Evolutionary conservation across 1,139 yeast species (phyloP), one percentile per base, ranked within the genome.

Genomic region (Barnettozyma hawaiiensis): DNA sequence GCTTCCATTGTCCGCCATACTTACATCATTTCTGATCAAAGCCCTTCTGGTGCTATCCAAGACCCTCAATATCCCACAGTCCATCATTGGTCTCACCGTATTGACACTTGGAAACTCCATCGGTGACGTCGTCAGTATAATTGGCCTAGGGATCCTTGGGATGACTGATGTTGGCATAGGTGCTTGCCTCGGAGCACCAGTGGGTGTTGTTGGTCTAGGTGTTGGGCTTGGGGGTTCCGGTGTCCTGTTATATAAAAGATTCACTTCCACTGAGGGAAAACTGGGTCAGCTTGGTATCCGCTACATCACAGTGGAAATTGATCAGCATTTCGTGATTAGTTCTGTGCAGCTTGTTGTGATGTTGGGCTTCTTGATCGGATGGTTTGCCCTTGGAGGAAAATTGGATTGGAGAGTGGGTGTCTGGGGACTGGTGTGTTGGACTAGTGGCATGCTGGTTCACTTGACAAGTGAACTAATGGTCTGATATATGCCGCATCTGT

Each of bases 111-210:
- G 98, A 2, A 92, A 90, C 59, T 89, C 96, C 0, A 67, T 86
- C 4, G 97, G 97, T 5, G 98, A 92, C 56, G 67, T 90, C 39
- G 79, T 90, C 1, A 83, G 97, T 0, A 87, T 90, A 55, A 65
- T 83, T 32, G 85, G 95, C 0, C 77, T 92, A 31, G 90, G 96
- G 1, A 70, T 69, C 46, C 75, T 86, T 73, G 96, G 96, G 0
- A 81, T 80, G 65, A 87, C 96, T 0, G 71, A 84, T 43, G 85
- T 90, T 85, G 97, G 97, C 0, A 70, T 92, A 31, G 85, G 94
- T 22, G 97, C 97, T 0, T 89, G 97, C 59, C 84, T 89, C 61
- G 97, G 97, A 0, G 87, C 96, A 0, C 97, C 97, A 0, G 65
- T 90, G 53, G 57, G 82, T 28, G 80, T 79, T 51, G 67, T 81